Conservation (phyloP, 2,329 filamentous ascomycete species). For the Botrytis elliptica region DNA sequence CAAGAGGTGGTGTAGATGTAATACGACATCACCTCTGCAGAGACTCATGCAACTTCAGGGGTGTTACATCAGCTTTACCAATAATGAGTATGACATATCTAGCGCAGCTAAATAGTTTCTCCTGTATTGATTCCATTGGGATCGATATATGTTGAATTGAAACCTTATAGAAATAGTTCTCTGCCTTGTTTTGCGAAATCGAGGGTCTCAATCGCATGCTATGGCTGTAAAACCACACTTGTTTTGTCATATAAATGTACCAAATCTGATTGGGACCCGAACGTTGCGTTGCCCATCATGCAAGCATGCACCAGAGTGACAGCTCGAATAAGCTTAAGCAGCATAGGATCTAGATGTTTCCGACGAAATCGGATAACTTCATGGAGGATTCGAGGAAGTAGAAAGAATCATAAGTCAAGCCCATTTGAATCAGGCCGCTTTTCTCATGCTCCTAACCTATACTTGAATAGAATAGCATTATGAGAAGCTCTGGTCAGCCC, state of each 20-base stretch:
- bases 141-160: background rate
- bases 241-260: background rate
- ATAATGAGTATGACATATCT: background rate
- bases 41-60: slow-evolving; percentile 17
- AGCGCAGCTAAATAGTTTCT: background rate
- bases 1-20: background rate
- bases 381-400: background rate
- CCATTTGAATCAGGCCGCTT: background rate
- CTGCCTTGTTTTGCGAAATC: background rate
- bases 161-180: background rate
- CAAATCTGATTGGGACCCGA: background rate
- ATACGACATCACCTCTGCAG: background rate
- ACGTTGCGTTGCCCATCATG: background rate
- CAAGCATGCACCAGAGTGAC: background rate
- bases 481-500: background rate
- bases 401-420: background rate
- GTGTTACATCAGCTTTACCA: slow-evolving; percentile 18
- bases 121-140: background rate
- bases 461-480: background rate
- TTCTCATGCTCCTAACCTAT: background rate
- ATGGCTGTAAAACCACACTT: background rate
- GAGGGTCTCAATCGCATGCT: background rate
- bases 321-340: background rate
- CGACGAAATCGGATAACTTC: background rate
- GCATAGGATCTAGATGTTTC: background rate